Evolutionary conservation across 805 yeast species (phyloP), one percentile per base, ranked within the genome.

Genomic region (Phaffomyces antillensis): DNA sequence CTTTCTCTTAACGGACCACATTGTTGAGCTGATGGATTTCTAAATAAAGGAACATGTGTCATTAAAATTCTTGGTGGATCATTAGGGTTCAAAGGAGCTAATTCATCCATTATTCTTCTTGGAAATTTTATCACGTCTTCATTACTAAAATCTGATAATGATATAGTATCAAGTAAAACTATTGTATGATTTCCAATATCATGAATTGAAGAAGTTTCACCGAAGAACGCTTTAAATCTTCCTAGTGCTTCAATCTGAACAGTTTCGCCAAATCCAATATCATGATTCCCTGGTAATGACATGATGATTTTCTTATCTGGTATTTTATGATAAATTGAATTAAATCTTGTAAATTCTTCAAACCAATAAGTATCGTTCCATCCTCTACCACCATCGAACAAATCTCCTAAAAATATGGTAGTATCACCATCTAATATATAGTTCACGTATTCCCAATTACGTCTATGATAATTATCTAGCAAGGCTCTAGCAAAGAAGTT

Each of bases 301-400:
- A 67, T 61, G 17, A 70, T 52, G 3, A 72, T 68, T 37, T 61
- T 59, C 41, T 76, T 67, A 43, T 70, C 64, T n/a, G 72, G 66
- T 45, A 71, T 71, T 47, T 68, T 66, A 7, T 84, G 82, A 62
- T 86, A 91, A 5, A 93, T 76, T 2, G 61, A 50, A 51, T 77
- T 73, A 62, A 85, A 93, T 42, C 99, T 67, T 18, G 62, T 56
- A 55, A 73, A 81, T 62, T 93, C 98, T 13, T 70, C 65, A 44
- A 76, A 64, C 95, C 96, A 88, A 20, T 72, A 68, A 31, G 73
- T 73, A 49, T 77, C 79, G 35, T 75, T 77, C 91, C 96, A 89
- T 44, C 82, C 83, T 46, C 99, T 72, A 0, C 98, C 98, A 12
- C 97, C 97, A 64, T 93, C 99, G 60, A 91, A 85, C 53, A 91